Percentiles rank a stretch among this genome's conserved stretches.
Evolutionary conservation across 768 basidiomycete species (phyloP).

Genomic region (Strobilomyces confusus): DNA sequence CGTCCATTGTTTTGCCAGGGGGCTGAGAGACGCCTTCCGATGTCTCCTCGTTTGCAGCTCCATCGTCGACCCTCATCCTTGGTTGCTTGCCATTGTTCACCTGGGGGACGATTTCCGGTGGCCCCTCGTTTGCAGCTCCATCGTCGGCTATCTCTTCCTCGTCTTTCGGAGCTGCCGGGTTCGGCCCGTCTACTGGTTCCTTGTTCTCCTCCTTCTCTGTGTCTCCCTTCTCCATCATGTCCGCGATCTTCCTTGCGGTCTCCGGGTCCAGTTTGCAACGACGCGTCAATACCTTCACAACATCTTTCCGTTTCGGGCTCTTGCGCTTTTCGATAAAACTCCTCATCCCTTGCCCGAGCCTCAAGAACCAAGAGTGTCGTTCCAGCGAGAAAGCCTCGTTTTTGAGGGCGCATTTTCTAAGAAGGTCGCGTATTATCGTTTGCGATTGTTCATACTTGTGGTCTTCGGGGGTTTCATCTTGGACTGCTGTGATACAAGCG

Average conservation of each 20-base stretch:
- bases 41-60: too few species aligned
- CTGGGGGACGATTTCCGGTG: too few species aligned
- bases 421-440: constrained; percentile 15
- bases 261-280: constrained; percentile 28
- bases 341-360: constrained; percentile 8
- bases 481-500: constrained; percentile 28
- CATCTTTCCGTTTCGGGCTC: constrained; percentile 16
- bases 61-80: neutral
- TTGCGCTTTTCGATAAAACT: constrained; percentile 13
- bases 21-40: too few species aligned
- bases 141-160: neutral
- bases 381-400: constrained; percentile 14
- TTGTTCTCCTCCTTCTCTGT: neutral
- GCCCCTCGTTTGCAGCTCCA: too few species aligned
- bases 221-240: constrained; percentile 19
- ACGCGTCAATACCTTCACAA: constrained; percentile 16
- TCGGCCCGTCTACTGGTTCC: neutral
- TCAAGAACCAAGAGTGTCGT: constrained; percentile 16
- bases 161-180: neutral
- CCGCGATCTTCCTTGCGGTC: constrained; percentile 21
- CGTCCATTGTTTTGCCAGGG: too few species aligned
- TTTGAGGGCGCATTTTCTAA: constrained; percentile 15
- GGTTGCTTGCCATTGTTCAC: neutral
- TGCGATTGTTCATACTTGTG: constrained; percentile 24
- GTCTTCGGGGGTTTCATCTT: constrained; percentile 18